Evolutionary conservation across 2,329 filamentous ascomycete genomes (phyloP).

Genomic region (Metarhizium humberi): DNA sequence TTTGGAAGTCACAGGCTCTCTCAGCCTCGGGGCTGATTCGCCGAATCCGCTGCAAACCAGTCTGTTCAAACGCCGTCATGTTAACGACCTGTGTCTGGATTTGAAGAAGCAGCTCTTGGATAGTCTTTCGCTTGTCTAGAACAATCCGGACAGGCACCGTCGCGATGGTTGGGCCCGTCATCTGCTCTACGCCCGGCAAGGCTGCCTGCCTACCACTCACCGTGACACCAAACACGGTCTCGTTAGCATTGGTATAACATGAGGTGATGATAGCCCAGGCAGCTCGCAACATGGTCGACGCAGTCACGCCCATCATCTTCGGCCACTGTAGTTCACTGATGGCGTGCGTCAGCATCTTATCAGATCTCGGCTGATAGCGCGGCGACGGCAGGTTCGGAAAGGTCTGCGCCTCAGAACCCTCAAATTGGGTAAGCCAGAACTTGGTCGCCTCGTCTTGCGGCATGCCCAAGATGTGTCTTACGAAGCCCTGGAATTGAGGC

Average conservation of each 20-base stretch:
- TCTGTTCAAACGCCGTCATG: constrained; percentile 16
- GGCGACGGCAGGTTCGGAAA: constrained; percentile 8
- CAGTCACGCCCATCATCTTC: constrained; percentile 11
- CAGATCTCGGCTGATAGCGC: constrained; percentile 1
- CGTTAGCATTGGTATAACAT: constrained; percentile 23
- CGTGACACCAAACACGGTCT: constrained; percentile 20
- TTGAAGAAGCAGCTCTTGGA: constrained; percentile 7
- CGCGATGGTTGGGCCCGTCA: constrained; percentile 18
- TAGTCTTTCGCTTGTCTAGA: constrained; percentile 6
- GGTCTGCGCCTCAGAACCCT: constrained; percentile 11
- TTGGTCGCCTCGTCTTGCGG: constrained; percentile 13
- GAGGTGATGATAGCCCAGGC: constrained; percentile 25
- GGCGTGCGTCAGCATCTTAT: background rate
- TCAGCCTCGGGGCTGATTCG: constrained; percentile 7
- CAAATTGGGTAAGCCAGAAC: constrained; percentile 32
- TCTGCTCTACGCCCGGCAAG: constrained; percentile 15
- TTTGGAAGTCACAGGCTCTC: constrained; percentile 11
- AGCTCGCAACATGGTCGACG: constrained; percentile 15
- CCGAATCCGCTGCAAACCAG: constrained; percentile 19
- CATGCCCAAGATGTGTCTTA: constrained; percentile 29
- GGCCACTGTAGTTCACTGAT: constrained; percentile 8
- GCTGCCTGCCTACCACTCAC: constrained; percentile 17
- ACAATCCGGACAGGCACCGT: constrained; percentile 14
- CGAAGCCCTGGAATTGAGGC: constrained; percentile 27
- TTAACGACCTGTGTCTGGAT: constrained; percentile 15